Evolutionary conservation across 345 rosid species (phyloP), one percentile per base, ranked within the genome.

Genomic region (Excoecaria cochinchinensis): DNA sequence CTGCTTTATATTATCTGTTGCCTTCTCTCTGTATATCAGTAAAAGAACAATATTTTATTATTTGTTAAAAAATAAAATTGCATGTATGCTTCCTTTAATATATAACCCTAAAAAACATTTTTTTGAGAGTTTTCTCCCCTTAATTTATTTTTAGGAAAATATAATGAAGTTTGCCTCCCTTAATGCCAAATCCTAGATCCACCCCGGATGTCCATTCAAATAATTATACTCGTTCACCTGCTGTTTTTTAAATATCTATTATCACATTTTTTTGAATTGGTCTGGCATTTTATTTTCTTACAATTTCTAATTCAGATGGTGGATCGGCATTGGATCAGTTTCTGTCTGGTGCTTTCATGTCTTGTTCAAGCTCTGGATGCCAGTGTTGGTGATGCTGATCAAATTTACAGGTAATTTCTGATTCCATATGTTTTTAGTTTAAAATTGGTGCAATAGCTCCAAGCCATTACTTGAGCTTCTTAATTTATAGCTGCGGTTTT

Each of bases 371-470:
- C 57, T 48, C 48, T 75, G 42, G 72, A 71, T 75, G 82, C 79
- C 39, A 71, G 76, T 71, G 73, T 55, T 48, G 82, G 82, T 16
- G 82, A 80, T 66, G 76, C 79, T 42, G 79, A 80, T 60, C 79
- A 76, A 11, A 36, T 80, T 58, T 80, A 80, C 73, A 75, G 72
- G 82, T 80, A 58, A 62, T 38, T 31, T 74, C 40, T 21, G 16
- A 42, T 10, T 38, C 24, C 57, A 11, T 15, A 2, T 68, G 13
- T 31, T 68, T 68, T 13, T 25, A 24, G 52, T 50, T 21, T 68
- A 50, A 50, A 42, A 48, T 8, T 44, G 31, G 69, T 19, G 51
- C 25, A 25, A 6, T 68, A 68, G 57, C 71, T 48, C 57, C 38
- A 15, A 9, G 21, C 25, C 42, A 13, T 69, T 51, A 51, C 15